These are phyloP conservation scores for Naegleria lovaniensis DNA, from an alignment of 208 protist species.

Conservation along the genomic window DNA sequence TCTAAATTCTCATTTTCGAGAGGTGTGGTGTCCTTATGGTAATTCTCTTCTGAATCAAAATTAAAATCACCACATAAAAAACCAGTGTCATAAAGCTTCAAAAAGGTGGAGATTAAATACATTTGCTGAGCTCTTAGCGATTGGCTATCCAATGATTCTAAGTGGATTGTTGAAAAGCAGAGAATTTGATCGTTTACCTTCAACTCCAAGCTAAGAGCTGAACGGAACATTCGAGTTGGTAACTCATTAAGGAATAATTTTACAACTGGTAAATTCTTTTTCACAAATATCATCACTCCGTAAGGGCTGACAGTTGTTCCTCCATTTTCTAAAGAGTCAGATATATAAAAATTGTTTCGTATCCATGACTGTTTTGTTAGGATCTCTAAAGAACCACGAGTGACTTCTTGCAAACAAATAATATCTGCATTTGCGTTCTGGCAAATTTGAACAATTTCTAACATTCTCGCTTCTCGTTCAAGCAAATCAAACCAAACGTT, in stretches of 20 bases:
- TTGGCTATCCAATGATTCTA: background rate
- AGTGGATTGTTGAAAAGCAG: background rate
- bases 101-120: background rate
- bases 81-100: background rate
- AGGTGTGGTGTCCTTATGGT: background rate
- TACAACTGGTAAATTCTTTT: background rate
- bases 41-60: background rate
- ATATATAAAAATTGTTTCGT: background rate
- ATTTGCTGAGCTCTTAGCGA: background rate
- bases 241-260: background rate
- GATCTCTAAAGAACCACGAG: background rate
- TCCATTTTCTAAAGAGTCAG: background rate
- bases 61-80: slow-evolving; percentile 12
- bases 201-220: background rate
- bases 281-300: background rate
- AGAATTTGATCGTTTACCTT: background rate
- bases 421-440: background rate
- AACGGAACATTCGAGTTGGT: background rate
- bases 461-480: background rate
- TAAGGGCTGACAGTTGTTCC: background rate
- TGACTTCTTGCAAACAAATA: background rate
- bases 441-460: background rate
- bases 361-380: background rate
- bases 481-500: slow-evolving; percentile 3
- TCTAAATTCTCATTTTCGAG: background rate